Base-by-base conservation (phyloP, 208 protist species). In the Wallacemonas rigidus region DNA sequence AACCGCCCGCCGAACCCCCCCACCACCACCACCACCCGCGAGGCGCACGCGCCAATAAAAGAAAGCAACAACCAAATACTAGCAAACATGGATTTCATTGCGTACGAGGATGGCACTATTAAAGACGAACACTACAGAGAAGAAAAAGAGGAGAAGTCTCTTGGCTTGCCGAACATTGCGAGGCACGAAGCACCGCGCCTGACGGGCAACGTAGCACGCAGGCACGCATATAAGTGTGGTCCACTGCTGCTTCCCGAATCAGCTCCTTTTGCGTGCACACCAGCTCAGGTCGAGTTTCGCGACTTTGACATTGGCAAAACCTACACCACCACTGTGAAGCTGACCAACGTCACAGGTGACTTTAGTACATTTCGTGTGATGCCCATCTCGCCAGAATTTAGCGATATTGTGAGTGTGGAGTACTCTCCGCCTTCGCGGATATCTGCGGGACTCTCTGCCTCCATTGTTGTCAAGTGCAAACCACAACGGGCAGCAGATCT, bases 271-370 rank as follows among this genome's bases (percentile, higher is more conserved):
- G 60, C 63, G 17, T 84, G 67, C 44, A 77, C 35, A 12, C 91
- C 92, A n/a, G 67, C 60, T 14, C 72, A 76, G 9, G 62, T 97
- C 11, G 56, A 69, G 48, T 97, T 98, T 71, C 35, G 74, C 2
- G 87, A 98, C 76, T 96, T 97, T 63, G 91, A 89, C 15, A 81
- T 94, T 1, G 91, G 88, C 15, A 71, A 87, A 54, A 82, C 69
- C 38, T 93, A 96, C 74, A 72, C 17, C 3, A 71, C 76, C 12
- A 67, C 44, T n/a, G 63, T 98, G 17, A 78, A 70, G 17, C 75
- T 98, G 1, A 95, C 88, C 35, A 98, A 98, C 69, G 88, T 87
- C 11, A 86, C 86, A 15, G 86, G 77, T 47, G 73, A 71, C 1
- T 89, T 92, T 45, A 88, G 76, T 41, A 89, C 75, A 15, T 97